Conservation (phyloP, 306 rosid species). For the Trifolium repens region DNA sequence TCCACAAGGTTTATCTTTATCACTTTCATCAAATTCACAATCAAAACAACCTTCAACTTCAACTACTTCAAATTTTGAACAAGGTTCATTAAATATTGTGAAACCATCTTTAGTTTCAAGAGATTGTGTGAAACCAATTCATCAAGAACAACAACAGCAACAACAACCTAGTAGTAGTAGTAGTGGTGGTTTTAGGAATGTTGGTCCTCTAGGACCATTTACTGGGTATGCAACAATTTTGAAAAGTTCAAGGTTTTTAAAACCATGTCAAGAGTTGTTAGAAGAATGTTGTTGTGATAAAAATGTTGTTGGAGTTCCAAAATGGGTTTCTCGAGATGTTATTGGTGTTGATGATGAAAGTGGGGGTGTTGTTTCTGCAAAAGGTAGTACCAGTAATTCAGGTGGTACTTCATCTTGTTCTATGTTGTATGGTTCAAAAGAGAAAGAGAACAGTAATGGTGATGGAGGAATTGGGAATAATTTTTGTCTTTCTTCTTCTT, state of each 20-base stretch:
- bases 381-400: conserved; percentile 43
- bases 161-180: background rate
- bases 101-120: background rate
- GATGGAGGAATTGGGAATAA: conserved; percentile 57
- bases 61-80: conserved; percentile 42
- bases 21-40: conserved; percentile 77
- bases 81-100: conserved; percentile 48
- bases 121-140: too few relatives aligned
- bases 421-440: conserved; percentile 54
- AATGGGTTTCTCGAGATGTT: conserved; percentile 53
- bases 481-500: conserved; percentile 49
- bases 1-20: conserved; percentile 72
- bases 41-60: conserved; percentile 44
- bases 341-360: conserved; percentile 40
- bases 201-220: conserved; percentile 95
- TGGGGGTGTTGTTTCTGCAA: conserved; percentile 15
- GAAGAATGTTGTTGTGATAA: conserved; percentile 59
- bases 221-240: conserved; percentile 88
- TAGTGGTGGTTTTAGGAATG: conserved; percentile 41
- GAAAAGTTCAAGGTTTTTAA: conserved; percentile 76
- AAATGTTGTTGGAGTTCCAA: conserved; percentile 1
- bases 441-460: conserved; percentile 45
- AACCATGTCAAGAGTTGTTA: conserved; percentile 71
- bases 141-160: conserved; percentile 21
- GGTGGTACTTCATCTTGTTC: conserved; percentile 52